Evolutionary conservation across 306 rosid species (phyloP), one percentile per base, ranked within the genome.

Genomic region (Corylus heterophylla): DNA sequence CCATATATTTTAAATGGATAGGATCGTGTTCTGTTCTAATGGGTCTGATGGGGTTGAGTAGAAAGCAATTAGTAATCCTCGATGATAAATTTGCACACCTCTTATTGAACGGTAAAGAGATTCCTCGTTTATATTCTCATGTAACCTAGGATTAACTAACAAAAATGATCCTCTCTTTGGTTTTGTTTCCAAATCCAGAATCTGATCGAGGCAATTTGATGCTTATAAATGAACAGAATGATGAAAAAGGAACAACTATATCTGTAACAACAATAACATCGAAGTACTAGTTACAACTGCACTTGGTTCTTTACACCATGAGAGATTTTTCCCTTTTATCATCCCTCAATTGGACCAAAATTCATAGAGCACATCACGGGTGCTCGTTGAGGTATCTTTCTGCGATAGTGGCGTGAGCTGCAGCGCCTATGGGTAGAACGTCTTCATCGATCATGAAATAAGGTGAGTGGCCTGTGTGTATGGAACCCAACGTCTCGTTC

Each of bases 401-500:
- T 29, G 97, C 97, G 52, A 94, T 89, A 74, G 90, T 88, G 62
- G 98, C 97, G 50, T 92, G 97, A 74, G 84, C 80, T 7, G 97
- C 94, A 10, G 97, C 98, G 0, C 97, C 98, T 2, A 84, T 71
- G 4, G 97, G 97, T 1, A 94, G 88, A 78, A 80, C 90, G 5
- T 94, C 92, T 83, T 92, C 98, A 17, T 94, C 98, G 16, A 94
- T 92, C 94, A 87, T 92, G 76, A 94, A 94, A 76, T 92, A 81
- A 8, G 98, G 97, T 2, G 98, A 94, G 82, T 94, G 98, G 4
- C 97, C 98, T 0, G 97, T 94, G 90, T 94, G 97, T 58, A 77
- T 85, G 54, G 98, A 94, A 10, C 98, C 98, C 29, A 94, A 68
- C 25, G 97, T 92, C 78, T 94, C 97, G 22, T 92, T 92, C 85